Base-by-base conservation (phyloP, 1,284 basidiomycete genomes). In the Ceratorhiza oryzae-sativae region DNA sequence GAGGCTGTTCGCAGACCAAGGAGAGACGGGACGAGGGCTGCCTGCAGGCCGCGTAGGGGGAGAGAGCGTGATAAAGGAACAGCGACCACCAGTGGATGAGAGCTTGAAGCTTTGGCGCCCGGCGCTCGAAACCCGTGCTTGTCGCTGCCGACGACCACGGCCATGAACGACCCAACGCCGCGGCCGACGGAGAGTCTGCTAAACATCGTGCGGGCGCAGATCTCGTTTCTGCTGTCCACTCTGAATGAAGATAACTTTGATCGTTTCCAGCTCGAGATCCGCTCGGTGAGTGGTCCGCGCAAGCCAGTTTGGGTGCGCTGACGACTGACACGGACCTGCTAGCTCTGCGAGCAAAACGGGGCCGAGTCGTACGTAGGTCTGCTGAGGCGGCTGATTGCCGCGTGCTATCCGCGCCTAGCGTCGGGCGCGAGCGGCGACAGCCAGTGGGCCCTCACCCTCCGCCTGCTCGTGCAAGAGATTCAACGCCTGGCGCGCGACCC, bases 311-410 rank as follows among this genome's bases (percentile, higher is more conserved):
- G 20, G 20, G 20, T 9, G 27, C 18, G n/a, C 27, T 8, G 4
- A 1, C 23, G 2, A 55, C 23, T 8, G 25, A 63, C 36, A 36
- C 23, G 13, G 25, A 34, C 30, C 46, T 15, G 27, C n/a, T 80
- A 97, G 95, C 87, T 97, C 77, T 93, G 94, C 75, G 94, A 97
- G 79, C 92, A 94, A 79, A 93, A 97, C 86, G 94, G 94, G 71
- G 86, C 94, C 78, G 95, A 97, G 81, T 96, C 94, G 75, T 97
- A 97, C 82, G 87, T 95, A 74, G 94, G 97, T 82, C 96, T 96
- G 83, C 92, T 98, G 76, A 91, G 95, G 75, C 91, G 95, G 74
- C 90, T 97, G 80, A 93, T 96, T 77, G 88, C 36, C 10, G 25
- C 51, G 53, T 58, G 53, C 39, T 68, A 68, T 27, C 51, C 63